phyloP scores from a whole-genome alignment of 2,329 filamentous ascomycete genomes.

The Fonsecaea erecta region DNA sequence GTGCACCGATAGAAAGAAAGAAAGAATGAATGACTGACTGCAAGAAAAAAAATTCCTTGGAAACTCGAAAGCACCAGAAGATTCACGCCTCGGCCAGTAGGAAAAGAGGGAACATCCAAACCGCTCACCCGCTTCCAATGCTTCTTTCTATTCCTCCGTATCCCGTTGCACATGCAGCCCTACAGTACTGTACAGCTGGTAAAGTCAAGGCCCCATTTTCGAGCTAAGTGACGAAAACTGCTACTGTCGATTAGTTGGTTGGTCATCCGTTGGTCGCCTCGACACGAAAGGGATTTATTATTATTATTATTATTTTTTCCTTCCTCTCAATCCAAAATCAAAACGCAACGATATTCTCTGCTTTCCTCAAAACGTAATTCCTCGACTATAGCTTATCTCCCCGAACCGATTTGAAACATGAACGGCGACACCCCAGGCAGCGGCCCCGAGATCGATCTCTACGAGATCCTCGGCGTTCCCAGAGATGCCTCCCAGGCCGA shows the following conservation, averaged over 20 bases:
- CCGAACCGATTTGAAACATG: conserved; percentile 20
- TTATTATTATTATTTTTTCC: not conserved
- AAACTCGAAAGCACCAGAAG: conserved; percentile 30
- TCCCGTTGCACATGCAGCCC: conserved; percentile 3
- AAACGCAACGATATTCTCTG: not conserved
- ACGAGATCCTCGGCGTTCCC: conserved; percentile 61
- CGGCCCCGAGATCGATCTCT: conserved; percentile 37
- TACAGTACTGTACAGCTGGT: not conserved
- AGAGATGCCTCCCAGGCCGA: conserved; percentile 48
- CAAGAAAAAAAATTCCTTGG: not conserved
- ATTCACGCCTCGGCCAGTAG: conserved; percentile 21
- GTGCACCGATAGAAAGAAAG: conserved; percentile 12
- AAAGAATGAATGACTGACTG: conserved; percentile 24
- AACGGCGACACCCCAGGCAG: conserved; percentile 30
- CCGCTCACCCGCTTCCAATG: not conserved
- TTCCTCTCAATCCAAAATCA: not conserved
- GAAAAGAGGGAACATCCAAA: not conserved
- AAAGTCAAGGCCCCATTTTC: not conserved
- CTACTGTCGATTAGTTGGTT: conserved; percentile 4
- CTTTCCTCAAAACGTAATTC: not conserved
- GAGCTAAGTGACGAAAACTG: not conserved
- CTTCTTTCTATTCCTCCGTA: conserved; percentile 1
- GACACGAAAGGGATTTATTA: conserved; percentile 10
- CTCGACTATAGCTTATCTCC: not conserved
- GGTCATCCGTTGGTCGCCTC: conserved; percentile 20